A percentile compares a stretch with the other conserved stretches of the same genome.
phyloP scores from a whole-genome alignment of 768 basidiomycete genomes.

The Boletus subparvulus region DNA sequence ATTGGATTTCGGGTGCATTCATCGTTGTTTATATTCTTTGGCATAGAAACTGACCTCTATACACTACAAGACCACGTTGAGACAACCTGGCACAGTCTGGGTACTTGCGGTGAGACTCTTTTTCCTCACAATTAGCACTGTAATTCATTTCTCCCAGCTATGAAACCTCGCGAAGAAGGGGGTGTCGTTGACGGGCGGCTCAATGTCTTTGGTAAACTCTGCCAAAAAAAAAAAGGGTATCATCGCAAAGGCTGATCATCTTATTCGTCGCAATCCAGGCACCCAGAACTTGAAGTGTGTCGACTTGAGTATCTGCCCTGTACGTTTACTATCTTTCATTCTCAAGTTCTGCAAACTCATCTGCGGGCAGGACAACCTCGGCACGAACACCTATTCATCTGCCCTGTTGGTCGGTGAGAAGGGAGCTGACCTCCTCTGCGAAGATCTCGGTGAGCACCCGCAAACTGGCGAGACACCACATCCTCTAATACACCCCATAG shows the following conservation, averaged over 20 bases:
- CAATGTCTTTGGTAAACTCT: slow-evolving; percentile 48
- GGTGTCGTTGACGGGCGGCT: slow-evolving; percentile 65
- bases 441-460: slow-evolving; percentile 54
- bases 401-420: slow-evolving; percentile 71
- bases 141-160: slow-evolving; percentile 30
- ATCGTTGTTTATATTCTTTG: neutral
- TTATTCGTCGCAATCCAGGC: slow-evolving; percentile 28
- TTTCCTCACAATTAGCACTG: neutral
- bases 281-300: slow-evolving; percentile 66
- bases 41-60: neutral
- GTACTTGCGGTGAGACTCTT: slow-evolving; percentile 33
- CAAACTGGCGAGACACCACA: neutral
- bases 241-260: neutral
- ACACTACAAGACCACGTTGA: slow-evolving; percentile 56
- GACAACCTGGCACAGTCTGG: slow-evolving; percentile 76
- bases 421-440: slow-evolving; percentile 57
- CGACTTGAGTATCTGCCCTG: slow-evolving; percentile 72
- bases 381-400: slow-evolving; percentile 72
- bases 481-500: slow-evolving; percentile 31
- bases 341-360: neutral
- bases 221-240: slow-evolving; percentile 6
- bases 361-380: slow-evolving; percentile 57
- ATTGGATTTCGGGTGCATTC: slow-evolving; percentile 51
- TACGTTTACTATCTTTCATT: slow-evolving; percentile 30
- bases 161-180: slow-evolving; percentile 66